Percentiles rank a stretch among this genome's conserved stretches.
These are phyloP conservation scores for Thalassiosira livingstoniorum DNA, from an alignment of 352 stramenopile species.

Conservation along the genomic window DNA sequence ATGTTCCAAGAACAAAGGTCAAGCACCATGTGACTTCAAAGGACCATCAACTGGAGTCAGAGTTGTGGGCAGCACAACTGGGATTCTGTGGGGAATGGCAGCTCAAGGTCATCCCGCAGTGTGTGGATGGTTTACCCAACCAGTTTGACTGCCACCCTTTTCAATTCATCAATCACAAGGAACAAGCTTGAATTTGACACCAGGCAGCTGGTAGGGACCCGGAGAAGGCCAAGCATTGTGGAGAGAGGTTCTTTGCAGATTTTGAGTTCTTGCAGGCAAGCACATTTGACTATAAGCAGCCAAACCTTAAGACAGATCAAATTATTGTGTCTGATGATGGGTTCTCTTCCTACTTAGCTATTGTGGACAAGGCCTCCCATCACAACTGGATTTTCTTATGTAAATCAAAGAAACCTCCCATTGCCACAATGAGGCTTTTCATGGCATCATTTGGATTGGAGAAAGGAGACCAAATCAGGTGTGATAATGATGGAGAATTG, in stretches of 20 bases:
- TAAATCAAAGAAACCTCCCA: conserved; percentile 19
- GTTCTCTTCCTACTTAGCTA: not conserved
- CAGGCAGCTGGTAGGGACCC: too few species aligned
- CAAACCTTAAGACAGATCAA: not conserved
- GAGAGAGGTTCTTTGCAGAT: not conserved
- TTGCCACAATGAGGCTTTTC: conserved; percentile 1
- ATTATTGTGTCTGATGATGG: conserved; percentile 2
- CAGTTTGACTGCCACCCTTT: too few species aligned
- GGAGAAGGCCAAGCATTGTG: too few species aligned
- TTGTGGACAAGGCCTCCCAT: conserved; percentile 17
- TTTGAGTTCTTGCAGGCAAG: conserved; percentile 17
- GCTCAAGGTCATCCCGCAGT: too few species aligned
- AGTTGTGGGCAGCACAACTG: too few species aligned
- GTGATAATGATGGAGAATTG: conserved; percentile 1
- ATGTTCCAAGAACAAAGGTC: too few species aligned
- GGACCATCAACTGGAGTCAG: too few species aligned
- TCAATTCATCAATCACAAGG: too few species aligned
- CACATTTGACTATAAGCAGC: not conserved
- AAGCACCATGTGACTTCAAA: too few species aligned
- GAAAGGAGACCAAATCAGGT: not conserved
- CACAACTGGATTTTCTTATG: conserved; percentile 13
- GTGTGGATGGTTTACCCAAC: too few species aligned
- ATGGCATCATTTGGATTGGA: not conserved
- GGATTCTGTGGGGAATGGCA: too few species aligned
- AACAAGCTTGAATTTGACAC: too few species aligned